Base-by-base conservation (phyloP, 2,329 filamentous ascomycete species). In the Aspergillus sp. region DNA sequence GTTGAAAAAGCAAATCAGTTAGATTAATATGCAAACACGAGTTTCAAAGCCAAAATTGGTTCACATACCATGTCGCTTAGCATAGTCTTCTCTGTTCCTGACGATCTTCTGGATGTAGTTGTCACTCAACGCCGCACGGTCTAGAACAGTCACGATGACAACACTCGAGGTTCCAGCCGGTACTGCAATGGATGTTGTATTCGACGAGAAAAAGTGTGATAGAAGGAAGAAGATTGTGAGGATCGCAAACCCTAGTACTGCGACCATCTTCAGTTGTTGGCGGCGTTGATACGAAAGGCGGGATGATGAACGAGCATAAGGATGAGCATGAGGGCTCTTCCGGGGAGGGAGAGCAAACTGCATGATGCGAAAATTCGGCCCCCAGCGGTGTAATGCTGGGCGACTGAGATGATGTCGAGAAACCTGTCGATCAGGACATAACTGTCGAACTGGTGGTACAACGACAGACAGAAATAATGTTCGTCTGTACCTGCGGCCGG, bases 341-440 rank as follows among this genome's bases (percentile, higher is more conserved):
- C 90, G 85, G 59, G 88, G 81, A 43, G 90, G 90, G 58, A 94
- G 83, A 51, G 90, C 89, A 75, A 91, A 90, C 67, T 95, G 90
- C 89, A 95, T 93, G 56, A 45, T 36, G 37, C 46, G 29, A 39
- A 36, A 36, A 47, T 33, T 43, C 35, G 42, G 19, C 50, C 51
- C 53, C 56, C 58, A 52, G 53, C 52, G 43, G 44, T 44, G 32
- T 40, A 34, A 41, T 49, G 48, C 47, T 49, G 46, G 49, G 7
- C 42, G 39, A 48, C 43, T 34, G 13, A 26, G 27, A 33, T 52
- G 45, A 36, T 37, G 37, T 44, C 27, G 27, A 43, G 7, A n/a
- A 41, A 19, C 19, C 19, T 19, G 19, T 19, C 19, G 19, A 19
- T 19, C 19, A 19, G 19, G 19, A 19, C 19, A 19, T 19, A 19